Base-by-base conservation (phyloP, 2,329 filamentous ascomycete species). In the Apiospora hydei region DNA sequence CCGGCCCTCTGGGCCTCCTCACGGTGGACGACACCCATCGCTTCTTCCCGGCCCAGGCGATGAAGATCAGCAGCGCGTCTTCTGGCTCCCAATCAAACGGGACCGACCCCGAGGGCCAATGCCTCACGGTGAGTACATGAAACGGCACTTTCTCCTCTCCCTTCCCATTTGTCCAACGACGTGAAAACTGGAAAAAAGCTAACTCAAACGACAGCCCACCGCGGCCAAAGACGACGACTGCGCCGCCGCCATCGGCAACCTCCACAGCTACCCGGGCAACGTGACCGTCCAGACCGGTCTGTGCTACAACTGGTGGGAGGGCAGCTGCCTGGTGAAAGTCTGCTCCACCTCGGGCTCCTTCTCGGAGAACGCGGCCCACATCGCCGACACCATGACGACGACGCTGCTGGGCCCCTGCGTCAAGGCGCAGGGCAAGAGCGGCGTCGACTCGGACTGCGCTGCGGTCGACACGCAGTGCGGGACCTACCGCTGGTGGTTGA, bases 261-360 rank as follows among this genome's bases (percentile, higher is more conserved):
- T 67, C n/a, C 41, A 13, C 7, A 30, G 53, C 53, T 61, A 61
- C 44, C 66, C 38, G 11, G 44, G 66, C 1, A 67, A 67, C 44
- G 21, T 44, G n/a, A 46, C 10, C n/a, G 26, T 67, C n/a, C 38
- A n/a, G 14, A n/a, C n/a, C 41, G 18, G 30, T 41, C 11, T 26
- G 41, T 67, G 66, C 41, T 24, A 30, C 16, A 47, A 43, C n/a
- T 67, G 66, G 66, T 67, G 66, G 66, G 44, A 67, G 41, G 41
- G 66, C 66, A 67, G 16, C 66, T 67, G 66, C n/a, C 13, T 67
- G 41, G 66, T 47, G 10, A 67, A 67, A 13, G 41, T 67, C n/a
- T 67, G 66, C 66, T n/a, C 66, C 41, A 18, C 18, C 13, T 1
- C 13, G 13, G 41, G n/a, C 41, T n/a, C 24, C 44, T 47, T 26